These are phyloP conservation scores for Ogataea methanolica DNA, from an alignment of 805 yeast species.

Conservation along the genomic window DNA sequence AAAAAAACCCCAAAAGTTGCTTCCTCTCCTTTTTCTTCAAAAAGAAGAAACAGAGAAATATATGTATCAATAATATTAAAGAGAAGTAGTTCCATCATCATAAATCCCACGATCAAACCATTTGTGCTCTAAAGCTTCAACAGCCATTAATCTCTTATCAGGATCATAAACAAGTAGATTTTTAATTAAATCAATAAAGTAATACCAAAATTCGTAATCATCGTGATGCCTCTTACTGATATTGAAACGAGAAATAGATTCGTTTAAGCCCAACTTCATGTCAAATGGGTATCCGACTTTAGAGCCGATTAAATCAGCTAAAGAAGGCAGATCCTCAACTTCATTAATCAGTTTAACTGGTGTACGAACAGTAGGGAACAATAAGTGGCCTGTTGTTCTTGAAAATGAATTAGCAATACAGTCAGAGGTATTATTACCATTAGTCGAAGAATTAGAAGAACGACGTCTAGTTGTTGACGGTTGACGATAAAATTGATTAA, in stretches of 20 bases:
- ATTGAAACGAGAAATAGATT: constrained; percentile 19
- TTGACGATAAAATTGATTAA: constrained; percentile 18
- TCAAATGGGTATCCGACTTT: constrained; percentile 28
- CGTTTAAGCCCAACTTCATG: constrained; percentile 18
- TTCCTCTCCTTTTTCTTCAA: background rate
- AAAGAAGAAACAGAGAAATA: constrained; percentile 1
- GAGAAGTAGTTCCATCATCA: constrained; percentile 44
- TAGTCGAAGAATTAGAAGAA: constrained; percentile 5
- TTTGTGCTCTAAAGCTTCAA: constrained; percentile 55
- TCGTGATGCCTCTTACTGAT: constrained; percentile 44
- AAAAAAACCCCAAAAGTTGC: too few relatives aligned
- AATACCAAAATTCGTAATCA: constrained; percentile 78
- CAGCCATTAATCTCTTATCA: constrained; percentile 45
- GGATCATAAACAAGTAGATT: constrained; percentile 48
- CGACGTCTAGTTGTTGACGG: constrained; percentile 8
- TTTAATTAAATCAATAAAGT: constrained; percentile 53
- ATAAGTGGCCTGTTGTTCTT: constrained; percentile 25
- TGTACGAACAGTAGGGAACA: constrained; percentile 34
- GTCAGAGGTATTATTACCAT: constrained; percentile 5
- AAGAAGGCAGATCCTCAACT: constrained; percentile 27
- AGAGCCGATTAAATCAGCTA: constrained; percentile 26
- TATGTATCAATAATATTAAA: background rate
- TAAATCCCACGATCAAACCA: constrained; percentile 68
- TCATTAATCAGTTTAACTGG: constrained; percentile 32
- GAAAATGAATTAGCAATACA: constrained; percentile 29